Conservation (phyloP, 2,329 filamentous ascomycete genomes). For the Fusarium sp. region DNA sequence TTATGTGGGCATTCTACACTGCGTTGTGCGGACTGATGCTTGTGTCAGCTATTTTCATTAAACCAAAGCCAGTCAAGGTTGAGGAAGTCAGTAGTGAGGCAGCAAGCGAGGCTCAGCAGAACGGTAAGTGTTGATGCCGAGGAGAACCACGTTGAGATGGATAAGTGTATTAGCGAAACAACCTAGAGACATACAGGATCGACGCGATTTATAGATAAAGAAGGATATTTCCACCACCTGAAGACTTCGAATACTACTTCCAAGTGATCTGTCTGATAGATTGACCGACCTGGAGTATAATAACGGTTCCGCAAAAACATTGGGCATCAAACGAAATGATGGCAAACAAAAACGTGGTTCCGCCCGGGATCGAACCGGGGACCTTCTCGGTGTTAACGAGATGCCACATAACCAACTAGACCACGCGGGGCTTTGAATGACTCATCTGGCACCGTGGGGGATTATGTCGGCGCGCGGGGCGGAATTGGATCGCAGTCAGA, state of each 20-base stretch:
- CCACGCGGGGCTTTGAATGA: not conserved
- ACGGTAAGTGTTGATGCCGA: not conserved
- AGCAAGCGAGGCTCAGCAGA: not conserved
- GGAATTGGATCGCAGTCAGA: not conserved
- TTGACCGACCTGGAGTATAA: fast-evolving
- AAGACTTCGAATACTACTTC: fast-evolving
- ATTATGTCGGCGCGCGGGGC: fast-evolving
- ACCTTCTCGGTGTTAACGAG: slow-evolving; percentile 12
- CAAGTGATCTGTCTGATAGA: not conserved
- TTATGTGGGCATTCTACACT: slow-evolving; percentile 37
- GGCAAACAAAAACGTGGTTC: not conserved
- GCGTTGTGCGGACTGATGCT: slow-evolving; percentile 24
- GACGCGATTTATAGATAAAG: not conserved
- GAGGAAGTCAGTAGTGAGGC: not conserved
- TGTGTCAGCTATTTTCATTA: slow-evolving; percentile 20
- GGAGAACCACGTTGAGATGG: not conserved
- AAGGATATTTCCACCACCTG: not conserved
- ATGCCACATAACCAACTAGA: slow-evolving; percentile 15
- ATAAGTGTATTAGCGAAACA: not conserved
- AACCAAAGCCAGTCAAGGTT: slow-evolving; percentile 9
- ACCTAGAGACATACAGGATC: not conserved
- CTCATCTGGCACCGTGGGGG: fast-evolving
- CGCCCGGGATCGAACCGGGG: slow-evolving; percentile 14
- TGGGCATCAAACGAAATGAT: not conserved
- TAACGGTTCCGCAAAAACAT: not conserved